phyloP scores from a whole-genome alignment of 805 yeast species.

The Kazachstania bromeliacearum region DNA sequence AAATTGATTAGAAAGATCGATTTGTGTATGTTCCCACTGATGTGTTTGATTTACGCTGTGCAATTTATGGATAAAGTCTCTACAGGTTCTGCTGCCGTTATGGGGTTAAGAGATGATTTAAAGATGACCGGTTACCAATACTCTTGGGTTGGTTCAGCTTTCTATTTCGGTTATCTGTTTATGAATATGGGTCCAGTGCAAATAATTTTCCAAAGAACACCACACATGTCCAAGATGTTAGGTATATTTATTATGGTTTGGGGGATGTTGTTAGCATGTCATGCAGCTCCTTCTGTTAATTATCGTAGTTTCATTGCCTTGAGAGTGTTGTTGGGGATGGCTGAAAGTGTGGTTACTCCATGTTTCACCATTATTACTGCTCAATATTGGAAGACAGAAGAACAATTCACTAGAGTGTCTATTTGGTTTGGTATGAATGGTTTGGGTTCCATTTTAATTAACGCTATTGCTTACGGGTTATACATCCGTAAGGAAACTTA shows the following conservation, averaged over 20 bases:
- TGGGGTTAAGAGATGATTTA: constrained; percentile 39
- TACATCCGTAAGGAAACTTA: constrained; percentile 32
- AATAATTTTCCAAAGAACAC: constrained; percentile 39
- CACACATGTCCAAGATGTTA: constrained; percentile 41
- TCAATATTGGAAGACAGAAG: constrained; percentile 47
- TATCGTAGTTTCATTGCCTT: constrained; percentile 39
- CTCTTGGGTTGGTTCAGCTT: constrained; percentile 49
- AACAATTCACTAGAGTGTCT: constrained; percentile 36
- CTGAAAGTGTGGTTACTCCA: constrained; percentile 49
- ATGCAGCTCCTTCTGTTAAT: constrained; percentile 34
- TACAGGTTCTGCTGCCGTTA: constrained; percentile 42
- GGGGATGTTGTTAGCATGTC: constrained; percentile 49
- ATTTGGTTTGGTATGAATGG: constrained; percentile 40
- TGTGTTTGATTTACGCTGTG: constrained; percentile 39
- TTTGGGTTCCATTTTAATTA: constrained; percentile 39
- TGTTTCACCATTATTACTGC: constrained; percentile 46
- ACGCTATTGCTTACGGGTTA: constrained; percentile 47
- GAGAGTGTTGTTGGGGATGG: constrained; percentile 41
- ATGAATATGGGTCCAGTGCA: constrained; percentile 37
- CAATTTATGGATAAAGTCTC: constrained; percentile 56
- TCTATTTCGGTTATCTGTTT: constrained; percentile 54
- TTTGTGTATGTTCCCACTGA: constrained; percentile 39
- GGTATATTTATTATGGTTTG: constrained; percentile 44
- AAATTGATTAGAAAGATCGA: constrained; percentile 42
- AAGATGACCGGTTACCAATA: constrained; percentile 37